Evolutionary conservation across 441 rosid genomes (phyloP), one percentile per base, ranked within the genome.

Genomic region (Theobroma grandiflorum): DNA sequence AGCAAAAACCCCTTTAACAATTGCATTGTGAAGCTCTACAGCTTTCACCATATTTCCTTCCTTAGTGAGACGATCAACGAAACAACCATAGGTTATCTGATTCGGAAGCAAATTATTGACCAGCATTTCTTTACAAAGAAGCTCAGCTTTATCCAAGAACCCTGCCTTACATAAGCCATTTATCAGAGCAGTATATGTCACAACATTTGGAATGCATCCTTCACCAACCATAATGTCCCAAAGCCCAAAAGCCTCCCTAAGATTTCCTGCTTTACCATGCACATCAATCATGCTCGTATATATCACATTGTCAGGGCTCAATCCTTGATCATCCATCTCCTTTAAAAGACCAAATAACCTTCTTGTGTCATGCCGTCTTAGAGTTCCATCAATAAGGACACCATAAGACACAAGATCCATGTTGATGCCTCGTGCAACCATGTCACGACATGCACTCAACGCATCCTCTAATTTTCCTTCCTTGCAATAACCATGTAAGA

Each of bases 221-320:
- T 96, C 98, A 8, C 78, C 85, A 37, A 87, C 78, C 98, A 95
- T 94, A 83, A 91, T 75, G 86, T 94, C 91, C 97, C 89, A 90
- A 81, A 92, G 78, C 59, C 86, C 90, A 18, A 90, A 83, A 16
- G 94, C 98, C 84, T 86, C 86, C 84, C 84, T 86, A 52, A 96
- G 73, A 80, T 93, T 90, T 80, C 97, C 97, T 0, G 83, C 83
- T 89, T 92, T 93, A 84, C 91, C 80, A 64, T 91, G 89, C 58
- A 93, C 91, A 82, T 91, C 97, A 55, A 95, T 93, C 94, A 95
- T 92, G 86, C 90, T 92, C 58, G 98, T 92, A 65, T 92, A 95
- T 16, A 89, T 90, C 76, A 90, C 86, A 63, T 57, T 80, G 83
- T 96, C 98, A 53, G 99, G 99, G 83, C 74, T 91, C 82, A 95